Percentiles rank a stretch among this genome's conserved stretches.
These are phyloP conservation scores for Hanseniaspora singularis DNA, from an alignment of 805 yeast genomes.

Conservation along the genomic window DNA sequence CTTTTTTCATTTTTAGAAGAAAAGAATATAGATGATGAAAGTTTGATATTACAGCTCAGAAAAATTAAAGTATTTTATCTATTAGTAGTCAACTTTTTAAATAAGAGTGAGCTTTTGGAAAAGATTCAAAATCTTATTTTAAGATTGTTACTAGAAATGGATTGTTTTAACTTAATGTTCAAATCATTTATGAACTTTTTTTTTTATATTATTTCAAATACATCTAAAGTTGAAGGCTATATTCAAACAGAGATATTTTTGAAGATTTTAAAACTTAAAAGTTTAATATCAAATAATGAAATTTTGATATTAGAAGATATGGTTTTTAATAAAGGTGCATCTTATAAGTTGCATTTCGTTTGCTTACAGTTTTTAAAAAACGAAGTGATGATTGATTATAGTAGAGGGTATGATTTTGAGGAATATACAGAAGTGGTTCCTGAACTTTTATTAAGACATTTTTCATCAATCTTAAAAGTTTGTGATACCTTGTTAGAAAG, in stretches of 20 bases:
- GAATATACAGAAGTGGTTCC: background rate
- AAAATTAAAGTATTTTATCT: constrained; percentile 7
- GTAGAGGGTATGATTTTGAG: background rate
- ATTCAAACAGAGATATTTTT: background rate
- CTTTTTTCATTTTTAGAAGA: background rate
- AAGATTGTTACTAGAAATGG: background rate
- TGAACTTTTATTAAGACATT: background rate
- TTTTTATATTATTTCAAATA: background rate
- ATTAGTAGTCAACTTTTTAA: background rate
- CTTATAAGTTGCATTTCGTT: background rate
- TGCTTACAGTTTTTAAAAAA: background rate
- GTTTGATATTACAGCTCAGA: background rate
- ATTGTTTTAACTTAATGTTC: background rate
- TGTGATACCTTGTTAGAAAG: background rate
- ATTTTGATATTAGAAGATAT: background rate
- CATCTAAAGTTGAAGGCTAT: background rate
- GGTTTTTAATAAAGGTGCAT: background rate
- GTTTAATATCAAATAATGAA: background rate
- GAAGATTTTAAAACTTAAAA: background rate
- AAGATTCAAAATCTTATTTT: background rate
- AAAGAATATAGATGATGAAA: background rate
- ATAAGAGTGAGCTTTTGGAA: background rate
- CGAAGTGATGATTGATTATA: no score
- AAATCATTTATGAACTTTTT: background rate
- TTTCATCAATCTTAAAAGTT: background rate